A percentile compares a stretch with the other conserved stretches of the same genome.
phyloP scores from a whole-genome alignment of 768 basidiomycete genomes.

The Macrolepiota dolichaula region DNA sequence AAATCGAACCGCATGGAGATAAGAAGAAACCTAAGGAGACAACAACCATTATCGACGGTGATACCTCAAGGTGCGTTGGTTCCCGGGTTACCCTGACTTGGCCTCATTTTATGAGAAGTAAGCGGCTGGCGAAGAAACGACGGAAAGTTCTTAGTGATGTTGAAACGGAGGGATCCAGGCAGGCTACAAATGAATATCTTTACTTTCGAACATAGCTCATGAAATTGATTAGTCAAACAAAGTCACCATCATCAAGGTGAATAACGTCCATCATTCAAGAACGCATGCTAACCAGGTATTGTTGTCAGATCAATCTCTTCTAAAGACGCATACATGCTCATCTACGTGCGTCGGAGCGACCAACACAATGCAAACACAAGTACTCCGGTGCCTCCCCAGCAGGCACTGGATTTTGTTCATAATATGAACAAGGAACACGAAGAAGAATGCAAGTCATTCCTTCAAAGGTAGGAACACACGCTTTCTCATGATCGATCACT shows the following conservation, averaged over 20 bases:
- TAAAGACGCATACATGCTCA: slow-evolving; percentile 93
- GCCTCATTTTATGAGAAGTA: slow-evolving; percentile 18
- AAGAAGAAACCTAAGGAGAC: slow-evolving; percentile 29
- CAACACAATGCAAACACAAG: slow-evolving; percentile 9
- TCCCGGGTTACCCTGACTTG: not conserved
- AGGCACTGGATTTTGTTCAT: slow-evolving; percentile 52
- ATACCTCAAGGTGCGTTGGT: slow-evolving; percentile 14
- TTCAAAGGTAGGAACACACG: slow-evolving; percentile 35
- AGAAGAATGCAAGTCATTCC: slow-evolving; percentile 47
- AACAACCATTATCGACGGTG: not conserved
- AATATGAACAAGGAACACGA: slow-evolving; percentile 54
- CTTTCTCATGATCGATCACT: not conserved
- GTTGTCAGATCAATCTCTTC: slow-evolving; percentile 54
- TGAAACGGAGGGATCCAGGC: slow-evolving; percentile 24
- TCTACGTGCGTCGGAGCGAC: slow-evolving; percentile 61
- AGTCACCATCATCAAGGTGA: not conserved
- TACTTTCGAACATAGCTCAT: not conserved
- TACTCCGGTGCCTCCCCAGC: slow-evolving; percentile 46
- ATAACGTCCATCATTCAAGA: not conserved
- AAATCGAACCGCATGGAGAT: slow-evolving; percentile 52
- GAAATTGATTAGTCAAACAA: not conserved
- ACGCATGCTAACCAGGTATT: not conserved
- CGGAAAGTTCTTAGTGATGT: slow-evolving; percentile 58
- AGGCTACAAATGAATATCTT: not conserved
- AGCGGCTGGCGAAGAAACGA: slow-evolving; percentile 42